Evolutionary conservation across 2,329 filamentous ascomycete genomes (phyloP).

Genomic region (Eurotiales sp.): DNA sequence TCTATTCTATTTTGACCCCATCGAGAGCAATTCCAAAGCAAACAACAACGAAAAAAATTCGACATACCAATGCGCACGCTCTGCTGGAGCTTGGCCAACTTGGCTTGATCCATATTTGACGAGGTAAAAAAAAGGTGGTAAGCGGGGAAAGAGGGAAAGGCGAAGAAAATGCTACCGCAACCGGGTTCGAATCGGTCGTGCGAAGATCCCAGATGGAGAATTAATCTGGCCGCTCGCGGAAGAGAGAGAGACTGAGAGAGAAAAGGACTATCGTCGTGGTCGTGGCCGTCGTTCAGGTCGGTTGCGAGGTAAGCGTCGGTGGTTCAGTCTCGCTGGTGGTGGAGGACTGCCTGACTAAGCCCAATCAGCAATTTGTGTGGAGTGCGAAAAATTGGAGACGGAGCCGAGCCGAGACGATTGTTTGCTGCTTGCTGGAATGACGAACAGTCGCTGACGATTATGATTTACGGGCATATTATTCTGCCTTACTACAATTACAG

Average conservation of each 20-base stretch:
- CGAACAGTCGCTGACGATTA: too few relatives aligned
- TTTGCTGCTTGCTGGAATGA: too few relatives aligned
- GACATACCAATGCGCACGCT: conserved; percentile 68
- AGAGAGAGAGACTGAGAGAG: too few relatives aligned
- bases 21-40: too few relatives aligned
- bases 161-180: background rate
- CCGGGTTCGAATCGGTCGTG: background rate
- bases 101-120: conserved; percentile 62
- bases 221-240: too few relatives aligned
- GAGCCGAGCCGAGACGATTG: conserved; percentile 11
- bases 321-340: conserved; percentile 5
- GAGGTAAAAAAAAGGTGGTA: conserved; percentile 26
- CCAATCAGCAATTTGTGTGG: conserved; percentile 19
- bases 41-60: conserved; percentile 5
- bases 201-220: too few relatives aligned
- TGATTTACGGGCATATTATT: too few relatives aligned
- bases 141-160: conserved; percentile 1
- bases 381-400: conserved; percentile 15
- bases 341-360: too few relatives aligned
- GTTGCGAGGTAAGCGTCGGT: background rate
- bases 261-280: too few relatives aligned
- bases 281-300: background rate
- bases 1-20: too few relatives aligned
- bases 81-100: conserved; percentile 63
- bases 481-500: too few relatives aligned